Percentiles rank a stretch among this genome's conserved stretches.
Conservation (phyloP, 2,329 filamentous ascomycete genomes). For the Fusarium devonianum region DNA sequence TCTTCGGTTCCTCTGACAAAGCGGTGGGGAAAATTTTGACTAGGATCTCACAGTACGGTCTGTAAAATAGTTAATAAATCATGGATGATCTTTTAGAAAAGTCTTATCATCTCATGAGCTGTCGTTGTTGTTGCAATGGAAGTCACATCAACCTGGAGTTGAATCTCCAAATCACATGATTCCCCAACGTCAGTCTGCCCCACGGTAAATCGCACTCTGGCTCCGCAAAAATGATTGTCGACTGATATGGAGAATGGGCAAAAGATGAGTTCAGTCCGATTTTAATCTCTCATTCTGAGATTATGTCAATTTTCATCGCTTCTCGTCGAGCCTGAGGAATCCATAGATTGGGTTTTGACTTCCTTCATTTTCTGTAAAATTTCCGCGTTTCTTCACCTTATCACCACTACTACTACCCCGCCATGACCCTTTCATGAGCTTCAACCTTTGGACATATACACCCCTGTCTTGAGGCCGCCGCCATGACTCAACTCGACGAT, state of each 20-base stretch:
- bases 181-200: constrained; percentile 12
- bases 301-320: background rate
- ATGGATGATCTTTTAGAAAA: background rate
- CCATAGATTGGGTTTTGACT: no score
- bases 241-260: constrained; percentile 9
- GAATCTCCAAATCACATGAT: constrained; percentile 32
- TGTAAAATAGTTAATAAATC: background rate
- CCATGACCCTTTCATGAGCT: constrained; percentile 24
- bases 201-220: constrained; percentile 16
- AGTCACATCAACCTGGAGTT: background rate
- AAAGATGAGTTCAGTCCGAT: constrained; percentile 9
- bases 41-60: background rate
- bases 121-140: background rate
- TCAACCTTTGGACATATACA: constrained; percentile 9
- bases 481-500: constrained; percentile 35
- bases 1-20: no score
- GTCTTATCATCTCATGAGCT: background rate
- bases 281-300: background rate
- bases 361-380: background rate
- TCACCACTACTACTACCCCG: constrained; percentile 9
- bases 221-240: constrained; percentile 23
- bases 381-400: constrained; percentile 1
- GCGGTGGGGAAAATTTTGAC: background rate
- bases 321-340: no score
- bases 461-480: constrained; percentile 10